A percentile compares a stretch with the other conserved stretches of the same genome.
These are phyloP conservation scores for Colletotrichum simmondsii DNA, from an alignment of 2,329 filamentous ascomycete genomes.

Conservation along the genomic window DNA sequence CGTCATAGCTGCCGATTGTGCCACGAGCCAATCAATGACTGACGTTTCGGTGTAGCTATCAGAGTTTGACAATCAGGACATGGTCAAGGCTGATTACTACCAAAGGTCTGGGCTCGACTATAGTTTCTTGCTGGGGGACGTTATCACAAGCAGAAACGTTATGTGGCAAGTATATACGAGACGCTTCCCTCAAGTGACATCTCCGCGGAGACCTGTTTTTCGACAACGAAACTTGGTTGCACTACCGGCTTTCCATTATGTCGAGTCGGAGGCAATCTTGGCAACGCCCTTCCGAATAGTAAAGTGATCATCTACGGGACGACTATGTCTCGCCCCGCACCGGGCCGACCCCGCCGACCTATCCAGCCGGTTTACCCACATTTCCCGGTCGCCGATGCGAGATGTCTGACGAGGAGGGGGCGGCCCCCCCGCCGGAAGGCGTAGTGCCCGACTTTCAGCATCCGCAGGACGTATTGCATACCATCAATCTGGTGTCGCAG, in stretches of 20 bases:
- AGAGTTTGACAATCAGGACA: background rate
- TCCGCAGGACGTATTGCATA: conserved; percentile 41
- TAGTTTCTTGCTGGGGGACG: background rate
- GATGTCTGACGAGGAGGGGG: conserved; percentile 23
- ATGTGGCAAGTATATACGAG: background rate
- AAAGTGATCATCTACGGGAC: background rate
- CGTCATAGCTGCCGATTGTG: background rate
- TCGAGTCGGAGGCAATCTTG: background rate
- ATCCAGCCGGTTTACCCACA: background rate
- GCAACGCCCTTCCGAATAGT: background rate
- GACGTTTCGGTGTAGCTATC: background rate
- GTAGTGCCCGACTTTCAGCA: conserved; percentile 39
- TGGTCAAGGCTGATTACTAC: background rate
- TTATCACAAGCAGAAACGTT: background rate
- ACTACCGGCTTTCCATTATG: background rate
- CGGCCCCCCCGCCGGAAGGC: conserved; percentile 40
- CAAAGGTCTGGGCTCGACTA: background rate
- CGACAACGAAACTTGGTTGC: background rate
- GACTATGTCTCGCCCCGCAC: background rate
- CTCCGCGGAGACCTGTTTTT: background rate
- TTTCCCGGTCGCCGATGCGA: conserved; percentile 1
- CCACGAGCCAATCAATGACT: background rate
- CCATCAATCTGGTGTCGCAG: conserved; percentile 42
- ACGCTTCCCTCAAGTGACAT: background rate
- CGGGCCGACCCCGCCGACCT: background rate